Base-by-base conservation (phyloP, 257 asterid species). In the Solanum lycopersicoides region DNA sequence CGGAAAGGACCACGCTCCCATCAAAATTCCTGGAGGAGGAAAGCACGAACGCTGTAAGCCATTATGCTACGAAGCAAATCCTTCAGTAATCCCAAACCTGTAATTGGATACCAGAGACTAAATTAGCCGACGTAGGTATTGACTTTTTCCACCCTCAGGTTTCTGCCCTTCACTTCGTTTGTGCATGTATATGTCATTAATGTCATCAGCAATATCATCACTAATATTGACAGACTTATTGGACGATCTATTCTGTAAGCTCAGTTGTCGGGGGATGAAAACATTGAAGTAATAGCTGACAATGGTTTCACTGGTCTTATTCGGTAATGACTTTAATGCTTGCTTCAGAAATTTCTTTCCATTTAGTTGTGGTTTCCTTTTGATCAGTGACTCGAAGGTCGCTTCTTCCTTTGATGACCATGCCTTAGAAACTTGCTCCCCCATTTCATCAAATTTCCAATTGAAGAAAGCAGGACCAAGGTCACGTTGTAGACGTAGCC, bases 381-480 rank as follows among this genome's bases (percentile, higher is more conserved):
- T 93, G 89, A 94, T 89, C n/a, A 94, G 87, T 20, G 92, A 86
- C 88, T 91, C 95, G 28, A 92, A 92, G 56, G 83, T 88, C 83
- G 88, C 82, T 86, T 91, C 92, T 76, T 96, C 98, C 91, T 92
- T 90, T 21, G 20, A 6, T 28, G 96, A 90, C 99, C 99, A 95
- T 21, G 89, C 87, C 82, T 91, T 89, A 10, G 92, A 88, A 35
- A 89, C 90, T 88, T 91, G 96, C 82, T 91, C 97, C 15, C 99
- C 99, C 94, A 92, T 93, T 87, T 93, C 94, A 69, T 96, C 93
- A n/a, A 95, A 91, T 83, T 94, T 96, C 98, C 98, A 95, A 79
- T 90, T 87, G 72, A 84, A 89, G 87, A 94, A 95, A 20, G 94
- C 93, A 83, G 91, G 90, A 77, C 97, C 98, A 60, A 95, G 92